Conservation (phyloP, 768 basidiomycete species). For the Tricholoma saponaceum region DNA sequence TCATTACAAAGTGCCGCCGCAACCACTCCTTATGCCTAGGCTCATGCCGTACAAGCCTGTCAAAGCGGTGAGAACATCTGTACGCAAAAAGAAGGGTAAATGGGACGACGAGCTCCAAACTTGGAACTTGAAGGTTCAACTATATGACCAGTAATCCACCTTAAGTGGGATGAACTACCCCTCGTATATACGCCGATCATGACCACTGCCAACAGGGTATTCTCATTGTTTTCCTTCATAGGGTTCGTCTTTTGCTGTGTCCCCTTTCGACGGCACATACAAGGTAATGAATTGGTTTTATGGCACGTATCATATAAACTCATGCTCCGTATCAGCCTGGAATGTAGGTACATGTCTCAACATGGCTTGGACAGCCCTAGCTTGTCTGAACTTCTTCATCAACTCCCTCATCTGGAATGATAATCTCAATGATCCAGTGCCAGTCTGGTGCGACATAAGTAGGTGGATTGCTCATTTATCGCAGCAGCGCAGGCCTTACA, state of each 20-base stretch:
- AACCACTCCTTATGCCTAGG: too few species aligned
- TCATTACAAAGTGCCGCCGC: too few species aligned
- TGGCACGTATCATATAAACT: background rate
- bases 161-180: too few species aligned
- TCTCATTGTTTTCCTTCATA: background rate
- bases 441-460: slow-evolving; percentile 32
- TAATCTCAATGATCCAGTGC: slow-evolving; percentile 26
- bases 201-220: background rate
- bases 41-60: too few species aligned
- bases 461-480: background rate
- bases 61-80: too few species aligned
- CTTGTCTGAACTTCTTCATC: slow-evolving; percentile 38
- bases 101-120: too few species aligned
- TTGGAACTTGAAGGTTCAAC: too few species aligned
- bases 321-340: slow-evolving; percentile 23
- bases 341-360: slow-evolving; percentile 50
- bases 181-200: background rate
- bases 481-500: background rate
- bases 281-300: background rate
- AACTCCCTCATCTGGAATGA: slow-evolving; percentile 50
- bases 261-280: background rate
- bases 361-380: slow-evolving; percentile 44
- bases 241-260: background rate
- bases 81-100: too few species aligned
- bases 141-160: too few species aligned